Conservation (phyloP, 768 basidiomycete species). For the Vararia minispora region DNA sequence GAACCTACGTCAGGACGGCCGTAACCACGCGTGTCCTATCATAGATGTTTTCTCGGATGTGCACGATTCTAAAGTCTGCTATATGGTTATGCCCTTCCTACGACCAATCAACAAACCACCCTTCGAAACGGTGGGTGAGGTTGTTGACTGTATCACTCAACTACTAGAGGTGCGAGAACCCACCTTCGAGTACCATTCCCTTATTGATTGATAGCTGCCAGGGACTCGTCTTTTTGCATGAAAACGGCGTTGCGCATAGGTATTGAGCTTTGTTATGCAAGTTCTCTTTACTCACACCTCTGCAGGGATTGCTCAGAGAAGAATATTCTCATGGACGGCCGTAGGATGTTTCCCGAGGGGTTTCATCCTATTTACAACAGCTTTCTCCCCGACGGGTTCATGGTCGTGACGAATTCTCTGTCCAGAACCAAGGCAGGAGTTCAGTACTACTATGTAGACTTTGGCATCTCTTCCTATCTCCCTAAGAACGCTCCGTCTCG, state of each 20-base stretch:
- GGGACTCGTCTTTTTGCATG: constrained; percentile 16
- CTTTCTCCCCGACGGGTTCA: not conserved
- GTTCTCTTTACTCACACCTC: not conserved
- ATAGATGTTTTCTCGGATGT: constrained; percentile 10
- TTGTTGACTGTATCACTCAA: constrained; percentile 13
- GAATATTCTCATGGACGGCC: constrained; percentile 18
- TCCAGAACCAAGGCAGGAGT: too few relatives aligned
- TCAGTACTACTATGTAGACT: constrained; percentile 20
- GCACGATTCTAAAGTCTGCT: not conserved
- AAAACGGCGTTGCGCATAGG: constrained; percentile 16
- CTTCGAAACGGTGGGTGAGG: constrained; percentile 12
- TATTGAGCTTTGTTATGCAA: too few relatives aligned
- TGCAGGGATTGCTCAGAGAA: constrained; percentile 14
- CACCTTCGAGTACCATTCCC: not conserved
- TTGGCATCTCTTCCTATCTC: constrained; percentile 16
- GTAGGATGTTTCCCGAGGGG: constrained; percentile 13
- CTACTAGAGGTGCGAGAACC: constrained; percentile 12
- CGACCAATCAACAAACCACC: constrained; percentile 10
- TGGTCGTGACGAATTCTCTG: not conserved
- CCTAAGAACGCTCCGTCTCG: not conserved
- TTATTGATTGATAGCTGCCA: not conserved
- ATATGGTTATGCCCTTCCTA: constrained; percentile 17
- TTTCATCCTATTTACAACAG: constrained; percentile 13
- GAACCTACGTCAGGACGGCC: constrained; percentile 8
- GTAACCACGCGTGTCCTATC: constrained; percentile 15